Evolutionary conservation across 129 eudicot species (phyloP).

Genomic region (Ambrosia trifida): DNA sequence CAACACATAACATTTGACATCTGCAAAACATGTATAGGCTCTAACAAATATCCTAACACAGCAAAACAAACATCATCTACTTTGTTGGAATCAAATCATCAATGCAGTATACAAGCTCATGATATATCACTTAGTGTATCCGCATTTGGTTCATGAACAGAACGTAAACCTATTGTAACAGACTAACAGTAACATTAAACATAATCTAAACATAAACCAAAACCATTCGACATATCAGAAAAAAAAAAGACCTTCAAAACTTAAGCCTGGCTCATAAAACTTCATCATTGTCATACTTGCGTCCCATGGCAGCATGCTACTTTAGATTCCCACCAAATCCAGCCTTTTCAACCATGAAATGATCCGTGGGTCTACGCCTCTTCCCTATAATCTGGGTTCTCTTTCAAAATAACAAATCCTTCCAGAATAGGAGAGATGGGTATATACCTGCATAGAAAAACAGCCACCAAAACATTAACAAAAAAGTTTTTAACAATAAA

Average conservation of each 20-base stretch:
- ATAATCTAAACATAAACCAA: neutral
- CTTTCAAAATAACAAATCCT: slow-evolving; percentile 89
- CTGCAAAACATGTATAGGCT: too few relatives aligned
- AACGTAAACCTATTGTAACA: neutral
- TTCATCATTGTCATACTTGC: neutral
- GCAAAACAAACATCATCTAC: neutral
- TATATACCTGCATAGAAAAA: slow-evolving; percentile 61
- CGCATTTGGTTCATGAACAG: neutral
- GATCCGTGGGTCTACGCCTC: slow-evolving; percentile 40
- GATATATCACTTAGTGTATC: neutral
- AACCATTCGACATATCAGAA: neutral
- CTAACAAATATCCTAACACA: too few relatives aligned
- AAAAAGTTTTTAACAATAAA: neutral
- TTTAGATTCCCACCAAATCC: slow-evolving; percentile 7
- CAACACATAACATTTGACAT: too few relatives aligned
- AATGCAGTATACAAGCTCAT: neutral
- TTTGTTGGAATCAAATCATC: neutral
- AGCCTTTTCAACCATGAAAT: neutral
- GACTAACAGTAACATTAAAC: neutral
- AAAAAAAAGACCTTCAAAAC: neutral
- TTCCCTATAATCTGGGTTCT: slow-evolving; percentile 92
- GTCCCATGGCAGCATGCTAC: neutral
- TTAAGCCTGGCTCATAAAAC: neutral
- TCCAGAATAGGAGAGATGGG: slow-evolving; percentile 88
- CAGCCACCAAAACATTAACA: slow-evolving; percentile 12